phyloP scores from a whole-genome alignment of 2,329 filamentous ascomycete genomes.

The Apiospora marii region DNA sequence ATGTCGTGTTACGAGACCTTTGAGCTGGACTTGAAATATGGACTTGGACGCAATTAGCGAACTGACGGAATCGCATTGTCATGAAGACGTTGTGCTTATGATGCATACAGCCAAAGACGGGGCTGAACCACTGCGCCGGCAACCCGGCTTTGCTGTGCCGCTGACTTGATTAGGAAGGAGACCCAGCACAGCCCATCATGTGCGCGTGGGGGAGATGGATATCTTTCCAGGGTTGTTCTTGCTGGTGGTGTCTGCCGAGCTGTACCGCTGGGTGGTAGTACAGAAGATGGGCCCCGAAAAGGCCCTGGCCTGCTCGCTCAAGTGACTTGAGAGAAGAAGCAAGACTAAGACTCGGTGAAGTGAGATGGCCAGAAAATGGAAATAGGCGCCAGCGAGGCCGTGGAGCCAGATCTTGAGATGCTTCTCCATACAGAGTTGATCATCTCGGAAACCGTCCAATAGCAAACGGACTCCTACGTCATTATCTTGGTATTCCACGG shows the following conservation, averaged over 20 bases:
- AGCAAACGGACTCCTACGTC: background rate
- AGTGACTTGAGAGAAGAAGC: background rate
- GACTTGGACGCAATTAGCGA: slow-evolving; percentile 9
- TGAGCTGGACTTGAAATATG: background rate
- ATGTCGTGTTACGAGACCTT: slow-evolving; percentile 3
- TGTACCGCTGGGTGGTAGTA: background rate
- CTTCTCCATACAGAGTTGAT: background rate
- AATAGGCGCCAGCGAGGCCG: background rate
- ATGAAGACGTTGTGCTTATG: slow-evolving; percentile 9
- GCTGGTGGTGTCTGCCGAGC: background rate
- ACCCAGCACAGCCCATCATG: background rate
- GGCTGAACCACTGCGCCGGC: background rate
- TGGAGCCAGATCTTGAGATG: background rate
- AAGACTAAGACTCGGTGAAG: background rate
- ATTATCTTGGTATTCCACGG: background rate
- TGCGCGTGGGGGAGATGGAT: background rate
- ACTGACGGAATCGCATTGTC: slow-evolving; percentile 1
- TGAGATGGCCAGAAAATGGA: background rate
- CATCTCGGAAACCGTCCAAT: background rate
- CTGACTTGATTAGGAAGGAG: background rate
- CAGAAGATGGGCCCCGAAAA: background rate
- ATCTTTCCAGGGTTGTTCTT: background rate
- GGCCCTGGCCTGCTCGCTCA: background rate
- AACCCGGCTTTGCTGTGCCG: background rate
- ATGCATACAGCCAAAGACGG: background rate